Base-by-base conservation (phyloP, 441 rosid genomes). In the Kokia cookei region DNA sequence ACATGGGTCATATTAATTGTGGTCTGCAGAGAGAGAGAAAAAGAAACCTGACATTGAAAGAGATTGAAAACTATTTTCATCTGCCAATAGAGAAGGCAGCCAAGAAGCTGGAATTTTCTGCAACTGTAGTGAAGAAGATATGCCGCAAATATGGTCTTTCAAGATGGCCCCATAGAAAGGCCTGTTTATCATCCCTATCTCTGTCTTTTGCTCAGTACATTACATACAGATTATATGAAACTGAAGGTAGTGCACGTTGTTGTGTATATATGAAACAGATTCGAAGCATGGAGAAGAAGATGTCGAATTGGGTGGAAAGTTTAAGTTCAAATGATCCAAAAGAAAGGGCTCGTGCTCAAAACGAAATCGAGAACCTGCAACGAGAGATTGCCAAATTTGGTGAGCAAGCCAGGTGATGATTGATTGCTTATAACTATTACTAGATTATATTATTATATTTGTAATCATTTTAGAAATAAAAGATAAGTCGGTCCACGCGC, bases 81-180 rank as follows among this genome's bases (percentile, higher is more conserved):
- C 81, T 90, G 35, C 94, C 93, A 0, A 86, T 93, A 0, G 84
- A 83, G 65, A 66, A 65, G 73, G 98, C 98, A 0, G 87, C 97
- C 7, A 72, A 62, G 55, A 63, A 24, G 10, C 2, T 93, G 80
- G 75, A 60, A 2, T 73, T 91, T 15, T 93, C 94, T 59, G 85
- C 90, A 0, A 93, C 97, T 1, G 97, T 90, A 2, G 78, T 87
- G 10, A 91, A 93, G 75, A 93, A 82, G 73, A 85, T 88, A 2
- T 89, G 98, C 72, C 75, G 96, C 2, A 80, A 73, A 57, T 77
- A 74, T 40, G 89, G 91, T 0, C 10, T 93, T 27, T 3, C 0
- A 4, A 79, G 98, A 5, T 93, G 98, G 98, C 93, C 93, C 0
- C 77, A 89, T 43, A 74, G 98, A 15, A 90, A 87, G 86, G 97